Base-by-base conservation (phyloP, 106 monocot genomes). In the Allium cepa region DNA sequence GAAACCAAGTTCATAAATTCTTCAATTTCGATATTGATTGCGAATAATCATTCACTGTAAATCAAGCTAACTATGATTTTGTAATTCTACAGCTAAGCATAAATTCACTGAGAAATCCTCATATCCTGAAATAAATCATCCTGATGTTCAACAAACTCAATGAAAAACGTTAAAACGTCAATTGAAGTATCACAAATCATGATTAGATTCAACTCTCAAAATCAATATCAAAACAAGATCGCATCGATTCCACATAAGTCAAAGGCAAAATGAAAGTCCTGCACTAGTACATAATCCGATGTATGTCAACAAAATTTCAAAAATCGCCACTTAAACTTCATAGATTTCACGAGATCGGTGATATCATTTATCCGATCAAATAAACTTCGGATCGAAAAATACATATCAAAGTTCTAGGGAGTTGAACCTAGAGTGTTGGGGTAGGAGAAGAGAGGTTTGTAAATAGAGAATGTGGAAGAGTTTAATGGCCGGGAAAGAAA, bases 391-490 rank as follows among this genome's bases (percentile, higher is more conserved):
- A 36, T 36, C 36, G 36, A 36, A 36, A 36, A 64, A 15, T 15
- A 47, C 63, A 46, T 0, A 13, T 8, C 47, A 14, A 63, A 63
- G 46, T 46, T 46, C 3, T n/a, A 17, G 1, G 4, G 26, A 50
- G 26, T 14, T 17, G 50, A 65, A 17, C 45, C 15, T 13, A 7
- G 9, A 9, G 10, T 3, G 36, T 36, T 1, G 36, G 36, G 13
- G 65, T 22, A 50, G 65, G 12, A 50, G 50, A 50, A 65, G 65
- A 63, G 65, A 50, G 65, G 50, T 46, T 15, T 50, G 2, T 10
- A 11, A 17, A 11, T 49, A 65, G 65, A 65, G 65, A 49, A 50
- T 49, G 65, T 10, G 13, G 22, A n/a, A 15, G 11, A 17, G 8
- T 7, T 10, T 11, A 50, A 17, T 17, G 5, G 12, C 10, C n/a